A percentile compares a stretch with the other conserved stretches of the same genome.
phyloP scores from a whole-genome alignment of 1,284 basidiomycete species.

The Cutaneotrichosporon daszewskae region DNA sequence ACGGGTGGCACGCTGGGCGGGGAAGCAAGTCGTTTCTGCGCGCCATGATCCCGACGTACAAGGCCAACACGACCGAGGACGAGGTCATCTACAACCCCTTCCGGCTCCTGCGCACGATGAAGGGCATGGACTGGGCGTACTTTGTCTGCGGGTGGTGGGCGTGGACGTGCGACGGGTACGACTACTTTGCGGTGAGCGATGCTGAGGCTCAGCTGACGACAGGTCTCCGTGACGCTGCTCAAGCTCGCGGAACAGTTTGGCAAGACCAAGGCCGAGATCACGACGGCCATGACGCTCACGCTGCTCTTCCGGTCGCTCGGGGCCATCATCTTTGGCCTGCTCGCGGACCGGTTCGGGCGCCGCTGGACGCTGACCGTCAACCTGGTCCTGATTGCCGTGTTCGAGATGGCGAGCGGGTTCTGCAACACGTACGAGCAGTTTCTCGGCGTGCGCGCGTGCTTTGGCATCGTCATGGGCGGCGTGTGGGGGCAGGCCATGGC shows the following conservation, averaged over 20 bases:
- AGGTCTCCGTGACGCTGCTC: slow-evolving; percentile 12
- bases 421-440: slow-evolving; percentile 49
- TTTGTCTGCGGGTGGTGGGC: slow-evolving; percentile 56
- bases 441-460: slow-evolving; percentile 56
- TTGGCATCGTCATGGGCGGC: slow-evolving; percentile 77
- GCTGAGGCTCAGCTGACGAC: not conserved
- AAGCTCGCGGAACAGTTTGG: slow-evolving; percentile 12
- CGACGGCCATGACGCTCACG: slow-evolving; percentile 84
- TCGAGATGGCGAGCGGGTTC: slow-evolving; percentile 66
- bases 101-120: slow-evolving; percentile 43
- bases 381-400: slow-evolving; percentile 60
- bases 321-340: slow-evolving; percentile 70
- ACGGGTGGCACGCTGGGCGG: slow-evolving; percentile 33
- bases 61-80: slow-evolving; percentile 1
- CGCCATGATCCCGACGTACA: slow-evolving; percentile 28
- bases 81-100: slow-evolving; percentile 40
- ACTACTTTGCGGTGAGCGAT: slow-evolving; percentile 6
- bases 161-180: slow-evolving; percentile 51
- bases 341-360: slow-evolving; percentile 65
- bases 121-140: slow-evolving; percentile 51
- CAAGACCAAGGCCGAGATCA: slow-evolving; percentile 25
- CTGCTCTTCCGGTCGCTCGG: slow-evolving; percentile 84
- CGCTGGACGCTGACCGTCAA: slow-evolving; percentile 88
- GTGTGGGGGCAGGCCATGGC: slow-evolving; percentile 49
- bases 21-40: slow-evolving; percentile 23